Evolutionary conservation across 208 protist genomes (phyloP).

Genomic region (Acanthamoeba castellanii): DNA sequence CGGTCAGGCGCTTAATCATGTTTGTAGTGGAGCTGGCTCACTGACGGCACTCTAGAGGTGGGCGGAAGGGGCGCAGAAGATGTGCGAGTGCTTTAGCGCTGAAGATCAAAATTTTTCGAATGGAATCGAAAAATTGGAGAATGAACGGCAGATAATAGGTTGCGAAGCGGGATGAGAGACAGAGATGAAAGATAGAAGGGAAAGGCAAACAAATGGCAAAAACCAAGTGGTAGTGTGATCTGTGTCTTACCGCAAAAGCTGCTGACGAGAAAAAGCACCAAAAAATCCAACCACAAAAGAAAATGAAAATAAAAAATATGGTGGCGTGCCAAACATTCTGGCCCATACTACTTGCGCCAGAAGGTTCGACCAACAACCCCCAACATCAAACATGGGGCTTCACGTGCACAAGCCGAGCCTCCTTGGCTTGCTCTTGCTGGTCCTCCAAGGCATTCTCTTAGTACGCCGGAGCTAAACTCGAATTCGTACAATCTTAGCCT

Average conservation of each 20-base stretch:
- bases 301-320: not conserved
- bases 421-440: not conserved
- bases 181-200: not conserved
- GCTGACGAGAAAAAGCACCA: not conserved
- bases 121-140: constrained; percentile 10
- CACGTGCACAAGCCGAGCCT: not conserved
- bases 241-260: constrained; percentile 40
- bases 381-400: not conserved
- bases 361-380: no score
- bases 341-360: no score
- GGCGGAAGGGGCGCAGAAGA: not conserved
- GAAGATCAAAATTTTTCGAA: not conserved
- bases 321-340: not conserved
- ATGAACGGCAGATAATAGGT: not conserved
- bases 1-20: constrained; percentile 83
- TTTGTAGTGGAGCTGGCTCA: not conserved
- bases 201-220: constrained; percentile 34
- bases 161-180: not conserved
- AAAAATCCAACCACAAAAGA: not conserved
- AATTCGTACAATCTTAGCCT: not conserved
- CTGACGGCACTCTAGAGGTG: not conserved
- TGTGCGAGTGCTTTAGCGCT: not conserved
- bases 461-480: not conserved
- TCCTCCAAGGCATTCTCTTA: not conserved
- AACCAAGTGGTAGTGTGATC: constrained; percentile 22